Base-by-base conservation (phyloP, 2,329 filamentous ascomycete species). In the Dothiorella sarmentorum region DNA sequence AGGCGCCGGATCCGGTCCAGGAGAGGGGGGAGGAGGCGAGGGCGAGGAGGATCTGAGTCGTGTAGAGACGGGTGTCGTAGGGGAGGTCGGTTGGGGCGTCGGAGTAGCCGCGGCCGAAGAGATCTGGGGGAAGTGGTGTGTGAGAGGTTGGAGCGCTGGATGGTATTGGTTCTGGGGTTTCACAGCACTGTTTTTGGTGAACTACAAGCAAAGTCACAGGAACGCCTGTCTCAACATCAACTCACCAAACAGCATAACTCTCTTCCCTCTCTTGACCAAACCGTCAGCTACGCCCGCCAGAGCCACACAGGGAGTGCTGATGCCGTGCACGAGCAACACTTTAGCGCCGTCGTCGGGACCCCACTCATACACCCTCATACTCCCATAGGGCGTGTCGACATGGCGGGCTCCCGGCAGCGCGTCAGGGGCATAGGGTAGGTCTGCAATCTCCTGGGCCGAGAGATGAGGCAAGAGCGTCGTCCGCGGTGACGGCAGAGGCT, bases 21-120 rank as follows among this genome's bases (percentile, higher is more conserved):
- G 84, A 65, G 2, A 93, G 74, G 0, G 83, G 78, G 2, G 88
- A 91, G 1, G 88, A 91, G 24, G 83, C 80, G 10, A 93, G 75
- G 13, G 82, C 88, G 26, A 89, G 80, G 38, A 91, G 78, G 35
- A 53, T 40, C 69, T 87, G 84, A 1, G 73, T 81, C 3, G 82
- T 80, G 73, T 90, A 94, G 7, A 95, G 82, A 13, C 83, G 80
- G n/a, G 83, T 80, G 68, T 92, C 87, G 68, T 93, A 88, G 4
- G 84, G 84, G 15, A 90, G 76, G 63, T 87, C 66, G 35, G 82
- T 79, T 0, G 89, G 88, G 1, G 81, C 81, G 67, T 91, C 88
- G 0, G 86, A 89, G 68, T 89, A 94, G 7, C 91, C 91, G 64
- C 91, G 80, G 20, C 89, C 90, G 63, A 88, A 89, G 43, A 90